These are phyloP conservation scores for Suhomyces kunorum DNA, from an alignment of 1,139 yeast species.

Conservation along the genomic window DNA sequence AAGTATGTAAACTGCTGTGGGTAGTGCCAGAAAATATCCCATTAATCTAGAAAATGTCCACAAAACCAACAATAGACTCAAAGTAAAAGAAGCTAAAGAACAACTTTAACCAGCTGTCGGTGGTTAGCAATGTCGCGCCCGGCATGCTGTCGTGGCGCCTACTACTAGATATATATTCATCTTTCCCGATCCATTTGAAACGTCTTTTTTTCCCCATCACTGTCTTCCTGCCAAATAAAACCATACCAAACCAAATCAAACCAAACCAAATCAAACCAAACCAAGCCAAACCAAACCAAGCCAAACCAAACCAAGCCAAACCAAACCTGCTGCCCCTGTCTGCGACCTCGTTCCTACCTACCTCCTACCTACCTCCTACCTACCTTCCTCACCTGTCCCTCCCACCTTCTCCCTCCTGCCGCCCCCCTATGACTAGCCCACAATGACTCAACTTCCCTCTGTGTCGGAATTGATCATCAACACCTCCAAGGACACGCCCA, in stretches of 20 bases:
- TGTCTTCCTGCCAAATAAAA: too few relatives aligned
- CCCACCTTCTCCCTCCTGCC: background rate
- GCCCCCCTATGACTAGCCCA: slow-evolving; percentile 6
- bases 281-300: too few relatives aligned
- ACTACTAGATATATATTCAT: slow-evolving; percentile 9
- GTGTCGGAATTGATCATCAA: slow-evolving; percentile 36
- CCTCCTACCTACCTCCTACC: background rate
- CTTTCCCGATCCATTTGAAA: slow-evolving; percentile 7
- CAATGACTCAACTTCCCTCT: slow-evolving; percentile 40
- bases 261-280: too few relatives aligned
- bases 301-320: too few relatives aligned
- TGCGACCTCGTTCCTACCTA: background rate
- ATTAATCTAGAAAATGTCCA: slow-evolving; percentile 11
- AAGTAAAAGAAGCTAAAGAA: slow-evolving; percentile 14
- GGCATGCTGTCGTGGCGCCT: slow-evolving; percentile 6
- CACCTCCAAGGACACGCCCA: slow-evolving; percentile 15
- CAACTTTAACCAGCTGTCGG: slow-evolving; percentile 12
- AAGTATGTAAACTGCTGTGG: slow-evolving; percentile 8
- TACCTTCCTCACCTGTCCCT: background rate
- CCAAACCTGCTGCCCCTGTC: background rate
- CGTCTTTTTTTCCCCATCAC: slow-evolving; percentile 1
- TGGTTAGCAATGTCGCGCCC: slow-evolving; percentile 10
- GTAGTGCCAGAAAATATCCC: slow-evolving; percentile 9
- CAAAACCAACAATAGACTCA: slow-evolving; percentile 11
- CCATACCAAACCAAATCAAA: too few relatives aligned